Evolutionary conservation across 495 filamentous ascomycete genomes (phyloP).

Genomic region (Penicillium verhagenii): DNA sequence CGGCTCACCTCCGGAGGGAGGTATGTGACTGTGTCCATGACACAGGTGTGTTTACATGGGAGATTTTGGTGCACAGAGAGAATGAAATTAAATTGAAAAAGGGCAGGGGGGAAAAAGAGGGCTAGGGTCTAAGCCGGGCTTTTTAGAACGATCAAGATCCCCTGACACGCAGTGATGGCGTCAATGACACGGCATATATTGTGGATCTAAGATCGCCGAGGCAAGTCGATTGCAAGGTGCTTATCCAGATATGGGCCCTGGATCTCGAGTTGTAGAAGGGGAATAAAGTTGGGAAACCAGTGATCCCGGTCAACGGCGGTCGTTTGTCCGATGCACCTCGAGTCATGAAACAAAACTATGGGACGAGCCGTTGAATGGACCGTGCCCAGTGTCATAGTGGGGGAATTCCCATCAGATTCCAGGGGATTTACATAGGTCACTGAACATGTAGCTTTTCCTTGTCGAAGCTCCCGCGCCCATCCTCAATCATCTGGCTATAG

Average conservation of each 20-base stretch:
- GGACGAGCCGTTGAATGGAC: neutral
- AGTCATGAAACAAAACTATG: too few species aligned
- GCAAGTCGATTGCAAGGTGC: neutral
- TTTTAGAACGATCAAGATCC: conserved; percentile 4
- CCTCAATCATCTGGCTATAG: neutral
- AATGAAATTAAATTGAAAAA: neutral
- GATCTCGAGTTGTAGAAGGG: neutral
- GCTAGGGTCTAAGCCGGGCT: neutral
- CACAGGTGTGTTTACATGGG: neutral
- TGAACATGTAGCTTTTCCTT: neutral
- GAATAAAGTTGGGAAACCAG: neutral
- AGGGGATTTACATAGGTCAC: neutral
- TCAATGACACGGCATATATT: neutral
- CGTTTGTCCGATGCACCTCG: neutral
- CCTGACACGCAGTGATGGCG: neutral
- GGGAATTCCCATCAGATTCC: neutral
- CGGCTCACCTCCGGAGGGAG: conserved; percentile 6
- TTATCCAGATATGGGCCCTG: neutral
- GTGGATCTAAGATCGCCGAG: neutral
- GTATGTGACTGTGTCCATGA: conserved; percentile 17
- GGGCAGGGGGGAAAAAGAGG: neutral
- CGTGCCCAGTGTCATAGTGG: neutral
- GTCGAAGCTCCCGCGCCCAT: neutral
- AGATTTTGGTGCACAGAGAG: neutral
- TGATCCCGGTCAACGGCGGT: neutral